Conservation (phyloP, 2,329 filamentous ascomycete species). For the Daldinia eschscholtzii region DNA sequence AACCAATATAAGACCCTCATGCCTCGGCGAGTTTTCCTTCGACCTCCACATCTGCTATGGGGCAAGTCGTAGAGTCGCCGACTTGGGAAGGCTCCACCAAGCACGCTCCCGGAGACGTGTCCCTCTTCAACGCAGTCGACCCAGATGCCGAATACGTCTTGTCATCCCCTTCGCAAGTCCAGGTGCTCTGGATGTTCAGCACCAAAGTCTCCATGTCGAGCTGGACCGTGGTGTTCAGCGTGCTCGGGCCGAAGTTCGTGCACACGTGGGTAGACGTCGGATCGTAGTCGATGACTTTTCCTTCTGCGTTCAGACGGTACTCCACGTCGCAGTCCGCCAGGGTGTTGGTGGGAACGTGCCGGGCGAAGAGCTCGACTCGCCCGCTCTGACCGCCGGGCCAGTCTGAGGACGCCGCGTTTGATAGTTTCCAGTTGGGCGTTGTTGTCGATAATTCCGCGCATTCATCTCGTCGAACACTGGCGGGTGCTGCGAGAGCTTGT, state of each 20-base stretch:
- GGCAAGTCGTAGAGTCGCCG: conserved; percentile 39
- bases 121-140: conserved; percentile 16
- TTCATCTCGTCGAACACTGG: neutral
- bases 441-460: conserved; percentile 33
- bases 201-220: conserved; percentile 38
- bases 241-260: conserved; percentile 32
- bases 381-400: conserved; percentile 39
- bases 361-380: conserved; percentile 38
- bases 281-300: conserved; percentile 37
- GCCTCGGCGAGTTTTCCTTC: conserved; percentile 32
- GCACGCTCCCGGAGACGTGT: conserved; percentile 41
- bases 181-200: conserved; percentile 32
- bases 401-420: conserved; percentile 39
- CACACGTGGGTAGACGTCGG: conserved; percentile 24
- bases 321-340: conserved; percentile 32
- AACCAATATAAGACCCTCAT: neutral
- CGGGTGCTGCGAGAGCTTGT: conserved; percentile 13
- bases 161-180: conserved; percentile 35
- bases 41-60: conserved; percentile 36
- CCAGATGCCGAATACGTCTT: conserved; percentile 33
- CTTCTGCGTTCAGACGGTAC: conserved; percentile 32
- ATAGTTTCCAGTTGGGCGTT: conserved; percentile 36
- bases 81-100: conserved; percentile 33
- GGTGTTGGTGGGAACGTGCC: conserved; percentile 30
- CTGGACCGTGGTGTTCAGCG: conserved; percentile 33